phyloP scores from a whole-genome alignment of 148 eudicot species.

The Spergularia marina region DNA sequence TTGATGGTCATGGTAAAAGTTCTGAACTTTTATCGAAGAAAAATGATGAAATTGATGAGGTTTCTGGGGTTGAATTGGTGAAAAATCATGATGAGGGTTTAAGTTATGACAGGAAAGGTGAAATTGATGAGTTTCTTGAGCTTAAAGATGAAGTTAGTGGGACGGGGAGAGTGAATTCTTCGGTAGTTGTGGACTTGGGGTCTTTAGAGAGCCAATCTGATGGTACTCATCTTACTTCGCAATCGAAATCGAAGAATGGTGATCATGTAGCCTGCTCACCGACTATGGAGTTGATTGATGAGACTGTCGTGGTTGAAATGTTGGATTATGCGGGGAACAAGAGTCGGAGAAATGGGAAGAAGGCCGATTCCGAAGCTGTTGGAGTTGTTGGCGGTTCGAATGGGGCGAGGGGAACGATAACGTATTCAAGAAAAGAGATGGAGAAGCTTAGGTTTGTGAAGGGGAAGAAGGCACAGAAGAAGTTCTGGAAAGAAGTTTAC shows the following conservation, averaged over 20 bases:
- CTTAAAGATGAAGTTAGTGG: slow-evolving; percentile 1
- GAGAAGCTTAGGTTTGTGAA: slow-evolving; percentile 42
- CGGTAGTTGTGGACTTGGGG: background rate
- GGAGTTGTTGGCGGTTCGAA: slow-evolving; percentile 13
- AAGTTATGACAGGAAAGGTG: slow-evolving; percentile 3
- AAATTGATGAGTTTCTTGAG: background rate
- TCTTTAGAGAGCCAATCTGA: background rate
- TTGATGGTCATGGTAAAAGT: too few relatives aligned
- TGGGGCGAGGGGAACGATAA: slow-evolving; percentile 23
- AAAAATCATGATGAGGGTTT: background rate
- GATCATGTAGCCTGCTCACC: slow-evolving; percentile 20
- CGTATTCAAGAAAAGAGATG: slow-evolving; percentile 41
- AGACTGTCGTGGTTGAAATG: slow-evolving; percentile 31
- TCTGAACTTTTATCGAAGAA: background rate
- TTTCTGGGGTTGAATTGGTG: background rate
- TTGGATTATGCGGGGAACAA: slow-evolving; percentile 25
- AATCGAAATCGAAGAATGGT: background rate
- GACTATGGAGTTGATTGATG: slow-evolving; percentile 41
- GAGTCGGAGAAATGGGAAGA: slow-evolving; percentile 28
- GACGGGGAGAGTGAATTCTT: background rate
- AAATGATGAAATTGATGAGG: background rate
- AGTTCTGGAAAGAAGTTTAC: slow-evolving; percentile 44
- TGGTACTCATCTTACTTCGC: too few relatives aligned
- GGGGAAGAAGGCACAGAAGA: slow-evolving; percentile 42
- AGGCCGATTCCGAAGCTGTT: slow-evolving; percentile 7